Evolutionary conservation across 2,329 filamentous ascomycete genomes (phyloP).

Genomic region (Colletotrichum liaoningense): DNA sequence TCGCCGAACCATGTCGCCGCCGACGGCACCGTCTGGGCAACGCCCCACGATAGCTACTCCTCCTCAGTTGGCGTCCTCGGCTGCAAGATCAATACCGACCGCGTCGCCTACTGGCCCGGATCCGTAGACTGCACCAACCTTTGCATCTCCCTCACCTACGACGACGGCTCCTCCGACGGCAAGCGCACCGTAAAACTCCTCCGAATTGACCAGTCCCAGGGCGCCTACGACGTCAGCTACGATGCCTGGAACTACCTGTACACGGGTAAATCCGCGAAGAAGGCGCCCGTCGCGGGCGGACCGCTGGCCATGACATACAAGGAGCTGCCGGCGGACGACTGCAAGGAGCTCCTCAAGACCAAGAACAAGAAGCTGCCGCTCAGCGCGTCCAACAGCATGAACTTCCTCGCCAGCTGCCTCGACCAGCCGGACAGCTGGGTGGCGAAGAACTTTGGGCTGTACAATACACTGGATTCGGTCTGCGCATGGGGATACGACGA

Average conservation of each 20-base stretch:
- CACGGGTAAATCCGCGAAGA: conserved; percentile 56
- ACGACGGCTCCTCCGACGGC: conserved; percentile 33
- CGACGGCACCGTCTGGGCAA: conserved; percentile 43
- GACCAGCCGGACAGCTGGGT: conserved; percentile 56
- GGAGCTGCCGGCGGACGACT: conserved; percentile 56
- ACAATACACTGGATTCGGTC: conserved; percentile 62
- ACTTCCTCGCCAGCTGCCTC: conserved; percentile 61
- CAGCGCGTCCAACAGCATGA: conserved; percentile 64
- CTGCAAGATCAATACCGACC: conserved; percentile 64
- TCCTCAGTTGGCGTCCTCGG: conserved; percentile 62
- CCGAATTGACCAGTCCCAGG: conserved; percentile 43
- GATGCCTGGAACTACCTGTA: conserved; percentile 64
- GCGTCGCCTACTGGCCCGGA: conserved; percentile 63
- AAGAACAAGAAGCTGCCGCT: conserved; percentile 51
- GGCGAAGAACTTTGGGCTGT: conserved; percentile 58
- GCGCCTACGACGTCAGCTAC: conserved; percentile 62
- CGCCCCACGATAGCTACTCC: conserved; percentile 61
- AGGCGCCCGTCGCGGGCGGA: conserved; percentile 59
- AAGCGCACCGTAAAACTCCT: conserved; percentile 41
- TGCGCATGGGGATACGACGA: conserved; percentile 61
- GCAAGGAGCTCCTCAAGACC: conserved; percentile 60
- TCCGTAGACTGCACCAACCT: conserved; percentile 58
- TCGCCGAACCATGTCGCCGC: conserved; percentile 3
- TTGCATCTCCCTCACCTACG: conserved; percentile 48
- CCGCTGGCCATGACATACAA: conserved; percentile 59